phyloP scores from a whole-genome alignment of 78 protist genomes.

The Emiliania huxleyi region DNA sequence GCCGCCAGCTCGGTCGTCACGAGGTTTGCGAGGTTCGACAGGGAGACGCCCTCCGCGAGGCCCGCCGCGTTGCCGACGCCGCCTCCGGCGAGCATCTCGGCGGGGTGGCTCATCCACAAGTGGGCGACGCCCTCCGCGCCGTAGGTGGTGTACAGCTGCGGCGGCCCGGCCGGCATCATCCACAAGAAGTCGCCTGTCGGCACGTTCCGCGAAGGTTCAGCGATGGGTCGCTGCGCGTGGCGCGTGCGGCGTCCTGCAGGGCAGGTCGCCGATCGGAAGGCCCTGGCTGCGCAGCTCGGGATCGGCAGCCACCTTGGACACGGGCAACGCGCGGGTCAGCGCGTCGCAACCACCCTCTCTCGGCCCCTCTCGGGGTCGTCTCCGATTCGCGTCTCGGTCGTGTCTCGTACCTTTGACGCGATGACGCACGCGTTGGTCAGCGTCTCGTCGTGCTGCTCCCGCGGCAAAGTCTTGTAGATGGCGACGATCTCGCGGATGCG shows the following conservation, averaged over 20 bases:
- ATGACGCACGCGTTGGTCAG: neutral
- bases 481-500: neutral
- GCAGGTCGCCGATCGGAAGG: neutral
- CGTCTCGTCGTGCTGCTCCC: constrained; percentile 23
- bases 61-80: neutral
- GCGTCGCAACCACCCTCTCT: too few relatives aligned
- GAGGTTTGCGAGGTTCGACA: neutral
- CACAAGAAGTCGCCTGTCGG: neutral
- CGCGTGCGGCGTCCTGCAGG: neutral
- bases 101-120: neutral
- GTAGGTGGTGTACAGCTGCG: neutral
- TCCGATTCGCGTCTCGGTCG: too few relatives aligned
- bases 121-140: neutral
- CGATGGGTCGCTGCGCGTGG: too few relatives aligned
- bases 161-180: neutral
- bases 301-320: neutral
- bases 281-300: neutral
- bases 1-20: neutral
- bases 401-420: neutral
- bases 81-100: neutral
- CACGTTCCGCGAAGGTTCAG: too few relatives aligned
- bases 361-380: too few relatives aligned
- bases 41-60: neutral
- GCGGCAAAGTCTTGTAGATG: constrained; percentile 11
- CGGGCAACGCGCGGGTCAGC: too few relatives aligned